Evolutionary conservation across 2,329 filamentous ascomycete genomes (phyloP).

Genomic region (Paramyrothecium sp.): DNA sequence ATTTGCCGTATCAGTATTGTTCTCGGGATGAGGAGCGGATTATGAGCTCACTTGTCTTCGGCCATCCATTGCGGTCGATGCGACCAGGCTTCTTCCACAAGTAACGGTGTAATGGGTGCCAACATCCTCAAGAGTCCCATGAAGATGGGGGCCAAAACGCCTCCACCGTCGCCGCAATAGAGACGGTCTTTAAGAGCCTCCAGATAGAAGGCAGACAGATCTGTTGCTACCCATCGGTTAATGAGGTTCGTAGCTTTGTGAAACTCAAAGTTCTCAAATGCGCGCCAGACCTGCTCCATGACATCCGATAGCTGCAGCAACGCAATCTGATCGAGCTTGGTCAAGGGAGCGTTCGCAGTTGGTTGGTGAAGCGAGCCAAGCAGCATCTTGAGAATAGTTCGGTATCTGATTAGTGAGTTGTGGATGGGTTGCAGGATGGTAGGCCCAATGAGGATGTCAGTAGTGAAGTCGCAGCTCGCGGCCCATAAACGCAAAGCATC

Average conservation of each 20-base stretch:
- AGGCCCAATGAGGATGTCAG: conserved; percentile 79
- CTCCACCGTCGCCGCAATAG: conserved; percentile 75
- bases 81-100: conserved; percentile 88
- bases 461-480: conserved; percentile 87
- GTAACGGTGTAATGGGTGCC: conserved; percentile 74
- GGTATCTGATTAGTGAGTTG: conserved; percentile 77
- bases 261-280: conserved; percentile 76
- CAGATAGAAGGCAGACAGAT: conserved; percentile 91
- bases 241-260: conserved; percentile 71
- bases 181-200: conserved; percentile 89
- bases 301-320: conserved; percentile 70
- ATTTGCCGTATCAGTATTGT: conserved; percentile 11
- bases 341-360: conserved; percentile 48
- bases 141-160: conserved; percentile 66
- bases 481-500: conserved; percentile 90
- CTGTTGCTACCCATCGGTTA: conserved; percentile 77
- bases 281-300: conserved; percentile 61
- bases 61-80: conserved; percentile 67
- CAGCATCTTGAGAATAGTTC: conserved; percentile 87
- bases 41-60: conserved; percentile 36
- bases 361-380: conserved; percentile 69
- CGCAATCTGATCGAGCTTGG: conserved; percentile 70
- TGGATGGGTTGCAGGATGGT: conserved; percentile 76
- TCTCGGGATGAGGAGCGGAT: background rate
- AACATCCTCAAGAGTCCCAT: conserved; percentile 75